Evolutionary conservation across 2,329 filamentous ascomycete species (phyloP).

Genomic region (Talaromyces sp.): DNA sequence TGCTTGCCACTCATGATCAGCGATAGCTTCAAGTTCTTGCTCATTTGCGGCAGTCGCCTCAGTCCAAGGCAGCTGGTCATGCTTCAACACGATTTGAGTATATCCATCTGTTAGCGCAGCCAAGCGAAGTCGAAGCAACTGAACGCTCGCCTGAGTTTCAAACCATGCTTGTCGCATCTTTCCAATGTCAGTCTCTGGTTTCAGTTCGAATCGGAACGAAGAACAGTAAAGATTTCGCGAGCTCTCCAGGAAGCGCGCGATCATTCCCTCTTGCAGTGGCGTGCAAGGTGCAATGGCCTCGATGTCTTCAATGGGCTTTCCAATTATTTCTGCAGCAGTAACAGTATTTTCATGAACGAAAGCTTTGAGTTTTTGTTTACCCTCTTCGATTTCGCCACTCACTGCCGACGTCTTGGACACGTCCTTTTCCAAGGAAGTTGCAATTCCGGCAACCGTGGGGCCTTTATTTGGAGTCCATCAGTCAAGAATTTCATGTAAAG

Average conservation of each 20-base stretch:
- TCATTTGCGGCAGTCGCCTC: conserved; percentile 31
- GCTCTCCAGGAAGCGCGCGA: conserved; percentile 64
- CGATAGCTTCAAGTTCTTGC: conserved; percentile 30
- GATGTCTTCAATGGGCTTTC: conserved; percentile 52
- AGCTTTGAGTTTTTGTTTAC: conserved; percentile 61
- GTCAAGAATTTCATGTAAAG: not conserved
- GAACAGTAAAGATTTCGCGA: conserved; percentile 69
- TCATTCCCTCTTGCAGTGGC: conserved; percentile 80
- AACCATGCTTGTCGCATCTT: conserved; percentile 59
- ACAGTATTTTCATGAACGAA: conserved; percentile 61
- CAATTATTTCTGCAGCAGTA: conserved; percentile 53
- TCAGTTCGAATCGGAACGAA: conserved; percentile 62
- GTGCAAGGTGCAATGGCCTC: conserved; percentile 80
- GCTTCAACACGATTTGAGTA: conserved; percentile 65
- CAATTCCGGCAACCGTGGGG: conserved; percentile 41
- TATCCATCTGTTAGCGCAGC: conserved; percentile 70
- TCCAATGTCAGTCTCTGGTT: conserved; percentile 42
- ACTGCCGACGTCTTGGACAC: not conserved
- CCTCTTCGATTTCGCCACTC: conserved; percentile 41
- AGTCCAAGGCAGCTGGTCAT: conserved; percentile 45
- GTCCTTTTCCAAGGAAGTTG: conserved; percentile 24
- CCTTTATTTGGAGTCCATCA: conserved; percentile 22
- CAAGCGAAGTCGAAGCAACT: conserved; percentile 72
- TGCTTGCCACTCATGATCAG: conserved; percentile 37
- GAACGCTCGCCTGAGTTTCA: conserved; percentile 48